These are phyloP conservation scores for Nadsonia fulvescens DNA, from an alignment of 805 yeast species.

Conservation along the genomic window DNA sequence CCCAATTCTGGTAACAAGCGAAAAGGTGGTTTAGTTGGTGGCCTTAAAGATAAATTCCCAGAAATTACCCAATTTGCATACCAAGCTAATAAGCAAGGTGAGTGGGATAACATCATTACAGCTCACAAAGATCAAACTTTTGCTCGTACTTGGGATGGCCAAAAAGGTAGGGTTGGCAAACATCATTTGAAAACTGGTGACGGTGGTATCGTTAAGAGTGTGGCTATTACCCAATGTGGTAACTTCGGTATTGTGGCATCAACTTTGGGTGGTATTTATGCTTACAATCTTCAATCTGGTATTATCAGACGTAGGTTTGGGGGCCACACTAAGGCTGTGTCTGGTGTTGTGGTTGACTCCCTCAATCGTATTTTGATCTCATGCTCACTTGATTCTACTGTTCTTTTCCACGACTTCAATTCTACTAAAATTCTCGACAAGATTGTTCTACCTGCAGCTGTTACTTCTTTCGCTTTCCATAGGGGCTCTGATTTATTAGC, in stretches of 20 bases:
- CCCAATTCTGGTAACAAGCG: slow-evolving; percentile 23
- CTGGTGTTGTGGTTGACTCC: slow-evolving; percentile 79
- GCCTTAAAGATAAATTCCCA: slow-evolving; percentile 53
- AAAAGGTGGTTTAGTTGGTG: slow-evolving; percentile 6
- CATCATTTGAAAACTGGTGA: slow-evolving; percentile 59
- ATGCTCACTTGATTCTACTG: slow-evolving; percentile 72
- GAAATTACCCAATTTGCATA: slow-evolving; percentile 56
- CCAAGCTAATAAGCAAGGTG: slow-evolving; percentile 59
- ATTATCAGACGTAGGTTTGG: slow-evolving; percentile 50
- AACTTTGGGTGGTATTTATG: slow-evolving; percentile 65
- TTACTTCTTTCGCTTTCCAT: slow-evolving; percentile 63
- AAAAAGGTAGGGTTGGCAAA: slow-evolving; percentile 62
- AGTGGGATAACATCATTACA: slow-evolving; percentile 87
- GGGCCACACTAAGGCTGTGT: slow-evolving; percentile 45
- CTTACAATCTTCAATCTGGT: slow-evolving; percentile 88
- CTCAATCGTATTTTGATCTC: slow-evolving; percentile 80
- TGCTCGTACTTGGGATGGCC: slow-evolving; percentile 85
- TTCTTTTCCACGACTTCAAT: slow-evolving; percentile 75
- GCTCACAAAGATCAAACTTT: slow-evolving; percentile 67
- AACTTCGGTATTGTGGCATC: slow-evolving; percentile 90
- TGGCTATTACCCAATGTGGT: slow-evolving; percentile 80
- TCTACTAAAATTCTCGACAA: slow-evolving; percentile 50
- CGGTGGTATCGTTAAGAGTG: slow-evolving; percentile 54
- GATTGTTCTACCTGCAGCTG: slow-evolving; percentile 54
- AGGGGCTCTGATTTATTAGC: slow-evolving; percentile 73